Percentiles rank a stretch among this genome's conserved stretches.
Evolutionary conservation across 2,329 filamentous ascomycete genomes (phyloP).

Genomic region (Cladobotryum mycophilum): DNA sequence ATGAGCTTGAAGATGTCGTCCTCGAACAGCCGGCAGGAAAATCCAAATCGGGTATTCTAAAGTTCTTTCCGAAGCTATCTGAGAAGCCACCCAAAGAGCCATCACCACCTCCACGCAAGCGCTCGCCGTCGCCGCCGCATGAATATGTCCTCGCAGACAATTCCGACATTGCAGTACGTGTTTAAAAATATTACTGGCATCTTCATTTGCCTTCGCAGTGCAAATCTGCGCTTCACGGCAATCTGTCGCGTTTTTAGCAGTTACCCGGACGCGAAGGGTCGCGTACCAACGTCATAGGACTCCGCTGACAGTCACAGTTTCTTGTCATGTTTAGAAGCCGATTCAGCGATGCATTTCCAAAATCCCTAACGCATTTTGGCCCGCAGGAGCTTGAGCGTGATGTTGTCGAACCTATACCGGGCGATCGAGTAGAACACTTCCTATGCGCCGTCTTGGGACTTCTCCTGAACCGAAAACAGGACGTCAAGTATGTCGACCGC

Average conservation of each 20-base stretch:
- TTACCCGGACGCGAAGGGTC: conserved; percentile 45
- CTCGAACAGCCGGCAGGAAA: conserved; percentile 31
- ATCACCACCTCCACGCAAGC: conserved; percentile 65
- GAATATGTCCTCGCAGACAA: conserved; percentile 88
- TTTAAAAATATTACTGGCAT: conserved; percentile 3
- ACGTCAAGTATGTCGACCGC: conserved; percentile 75
- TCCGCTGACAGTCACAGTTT: conserved; percentile 57
- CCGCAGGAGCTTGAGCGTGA: conserved; percentile 93
- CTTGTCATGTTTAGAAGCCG: conserved; percentile 97
- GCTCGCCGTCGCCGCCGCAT: conserved; percentile 81
- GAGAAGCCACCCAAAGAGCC: conserved; percentile 48
- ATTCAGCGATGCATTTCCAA: conserved; percentile 83
- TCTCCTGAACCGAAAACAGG: conserved; percentile 94
- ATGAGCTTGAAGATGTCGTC: conserved; percentile 43
- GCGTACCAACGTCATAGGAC: conserved; percentile 36
- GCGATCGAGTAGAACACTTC: conserved; percentile 79
- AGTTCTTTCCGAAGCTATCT: conserved; percentile 59
- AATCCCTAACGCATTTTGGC: conserved; percentile 81
- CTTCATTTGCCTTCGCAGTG: conserved; percentile 4
- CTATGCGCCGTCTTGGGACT: conserved; percentile 84
- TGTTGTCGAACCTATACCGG: conserved; percentile 68
- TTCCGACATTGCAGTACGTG: conserved; percentile 82
- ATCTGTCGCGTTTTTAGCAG: conserved; percentile 31
- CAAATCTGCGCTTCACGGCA: neutral
- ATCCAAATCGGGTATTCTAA: conserved; percentile 55